Evolutionary conservation across 2,329 filamentous ascomycete genomes (phyloP), one percentile per base, ranked within the genome.

Genomic region (Colletotrichum trifolii): DNA sequence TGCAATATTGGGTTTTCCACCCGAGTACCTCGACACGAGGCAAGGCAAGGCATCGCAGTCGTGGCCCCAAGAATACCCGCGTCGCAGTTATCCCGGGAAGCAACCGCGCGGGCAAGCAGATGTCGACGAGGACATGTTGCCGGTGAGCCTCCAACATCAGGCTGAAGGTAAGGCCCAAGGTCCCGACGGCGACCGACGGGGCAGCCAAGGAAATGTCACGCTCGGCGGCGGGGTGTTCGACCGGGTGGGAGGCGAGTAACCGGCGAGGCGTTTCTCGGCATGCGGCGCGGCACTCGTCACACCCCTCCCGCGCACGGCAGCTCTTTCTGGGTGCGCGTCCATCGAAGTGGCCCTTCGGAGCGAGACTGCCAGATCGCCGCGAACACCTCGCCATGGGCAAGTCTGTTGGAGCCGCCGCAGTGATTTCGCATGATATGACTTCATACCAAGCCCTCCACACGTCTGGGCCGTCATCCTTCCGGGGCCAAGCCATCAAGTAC

Each of bases 261-360:
- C 45, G 33, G 48, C 45, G 25, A 39, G 25, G 17, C n/a, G 15
- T 10, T 35, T 42, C 57, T 62, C 62, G 52, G 46, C 58, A 33
- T n/a, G 46, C 40, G 46, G 62, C 62, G 62, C 62, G 62, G 62
- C 62, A 56, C 42, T 56, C 62, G 58, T 65, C 62, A 65, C 58
- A 36, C 45, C 46, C 50, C 13, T 13, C 13, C 5, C 15, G 8
- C 12, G 25, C 15, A 15, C 12, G 25, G 38, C n/a, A 39, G 34
- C 12, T 33, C n/a, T 47, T 10, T 4, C 48, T 25, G 25, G 25
- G 4, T 25, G 25, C 25, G 25, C 25, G 25, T 25, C 25, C 25
- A 25, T 4, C 25, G 25, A 25, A 4, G 25, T 25, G 25, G 25
- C 25, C 25, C 25, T 25, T 25, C 25, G 25, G 4, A 25, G 25